A percentile compares a stretch with the other conserved stretches of the same genome.
Evolutionary conservation across 495 filamentous ascomycete species (phyloP).

Genomic region (Penicillium herquei): DNA sequence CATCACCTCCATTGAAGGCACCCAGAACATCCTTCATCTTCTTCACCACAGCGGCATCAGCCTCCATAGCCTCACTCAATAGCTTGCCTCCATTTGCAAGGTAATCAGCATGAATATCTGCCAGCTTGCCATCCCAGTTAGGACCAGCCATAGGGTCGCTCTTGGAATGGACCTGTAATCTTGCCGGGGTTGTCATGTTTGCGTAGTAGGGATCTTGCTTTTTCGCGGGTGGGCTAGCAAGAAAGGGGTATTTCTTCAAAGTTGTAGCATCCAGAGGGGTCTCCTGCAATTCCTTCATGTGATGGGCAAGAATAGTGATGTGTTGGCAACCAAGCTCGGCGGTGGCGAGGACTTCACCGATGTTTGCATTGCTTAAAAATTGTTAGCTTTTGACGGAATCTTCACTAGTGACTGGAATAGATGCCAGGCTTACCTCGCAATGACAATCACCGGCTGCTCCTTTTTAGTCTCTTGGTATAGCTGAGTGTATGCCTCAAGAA

Average conservation of each 20-base stretch:
- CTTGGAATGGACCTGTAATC: not conserved
- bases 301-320: not conserved
- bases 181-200: not conserved
- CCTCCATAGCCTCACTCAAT: not conserved
- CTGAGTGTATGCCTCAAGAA: not conserved
- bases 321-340: not conserved
- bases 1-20: too few species aligned
- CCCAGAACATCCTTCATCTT: not conserved
- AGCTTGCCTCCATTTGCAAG: not conserved
- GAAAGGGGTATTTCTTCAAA: not conserved
- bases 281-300: not conserved
- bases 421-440: not conserved
- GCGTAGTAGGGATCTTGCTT: not conserved
- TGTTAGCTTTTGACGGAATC: too few species aligned
- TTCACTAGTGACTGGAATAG: too few species aligned
- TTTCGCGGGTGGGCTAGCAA: not conserved
- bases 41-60: not conserved
- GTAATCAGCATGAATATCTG: not conserved
- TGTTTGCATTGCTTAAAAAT: not conserved
- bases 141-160: not conserved
- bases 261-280: not conserved
- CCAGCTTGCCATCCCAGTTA: not conserved
- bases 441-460: not conserved
- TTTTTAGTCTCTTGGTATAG: not conserved
- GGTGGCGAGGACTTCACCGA: not conserved